phyloP scores from a whole-genome alignment of 345 rosid genomes.

The Streptanthus diversifolius region DNA sequence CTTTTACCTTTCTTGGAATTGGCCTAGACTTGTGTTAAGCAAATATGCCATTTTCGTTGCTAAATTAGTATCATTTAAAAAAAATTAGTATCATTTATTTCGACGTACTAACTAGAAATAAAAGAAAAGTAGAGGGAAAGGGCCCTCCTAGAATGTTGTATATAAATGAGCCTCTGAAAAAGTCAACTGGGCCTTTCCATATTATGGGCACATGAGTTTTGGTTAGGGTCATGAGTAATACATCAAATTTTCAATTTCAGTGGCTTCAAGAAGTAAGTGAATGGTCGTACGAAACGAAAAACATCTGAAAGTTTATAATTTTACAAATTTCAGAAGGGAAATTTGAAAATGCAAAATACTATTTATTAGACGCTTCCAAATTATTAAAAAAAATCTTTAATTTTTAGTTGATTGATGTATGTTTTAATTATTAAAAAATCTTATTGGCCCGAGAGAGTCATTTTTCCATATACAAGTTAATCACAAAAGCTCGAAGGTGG shows the following conservation, averaged over 20 bases:
- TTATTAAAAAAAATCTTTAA: too few relatives aligned
- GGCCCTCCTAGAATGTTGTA: not conserved
- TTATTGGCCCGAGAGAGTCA: too few relatives aligned
- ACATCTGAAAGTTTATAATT: not conserved
- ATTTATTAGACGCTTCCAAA: too few relatives aligned
- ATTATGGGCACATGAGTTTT: not conserved
- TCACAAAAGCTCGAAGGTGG: too few relatives aligned
- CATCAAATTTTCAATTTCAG: slow-evolving; percentile 15
- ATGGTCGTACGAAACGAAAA: not conserved
- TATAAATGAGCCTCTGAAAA: not conserved
- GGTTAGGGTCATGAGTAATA: not conserved
- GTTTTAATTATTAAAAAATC: too few relatives aligned
- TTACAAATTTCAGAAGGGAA: not conserved
- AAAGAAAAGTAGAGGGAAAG: not conserved
- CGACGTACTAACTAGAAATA: too few relatives aligned
- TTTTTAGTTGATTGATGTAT: too few relatives aligned
- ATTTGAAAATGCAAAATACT: not conserved
- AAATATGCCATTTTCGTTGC: slow-evolving; percentile 50
- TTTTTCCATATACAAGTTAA: too few relatives aligned
- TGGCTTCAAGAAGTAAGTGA: slow-evolving; percentile 5
- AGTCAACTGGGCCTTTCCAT: not conserved
- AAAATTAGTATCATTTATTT: too few relatives aligned
- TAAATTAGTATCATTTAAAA: too few relatives aligned
- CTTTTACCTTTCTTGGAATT: too few relatives aligned
- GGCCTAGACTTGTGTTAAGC: too few relatives aligned